Evolutionary conservation across 306 rosid genomes (phyloP).

Genomic region (Dalbergia oliveri): DNA sequence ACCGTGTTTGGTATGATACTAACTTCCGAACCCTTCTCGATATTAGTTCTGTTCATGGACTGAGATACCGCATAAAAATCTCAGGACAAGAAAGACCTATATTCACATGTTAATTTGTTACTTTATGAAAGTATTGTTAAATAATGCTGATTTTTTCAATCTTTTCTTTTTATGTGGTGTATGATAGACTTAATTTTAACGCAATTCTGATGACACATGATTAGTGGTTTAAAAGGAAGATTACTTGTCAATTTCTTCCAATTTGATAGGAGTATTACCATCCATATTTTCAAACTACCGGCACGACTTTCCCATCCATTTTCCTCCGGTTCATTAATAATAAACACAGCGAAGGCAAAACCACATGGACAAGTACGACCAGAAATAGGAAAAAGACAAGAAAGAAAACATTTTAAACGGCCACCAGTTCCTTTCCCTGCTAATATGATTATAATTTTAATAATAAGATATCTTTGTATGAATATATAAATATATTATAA

Average conservation of each 20-base stretch:
- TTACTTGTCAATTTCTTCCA: background rate
- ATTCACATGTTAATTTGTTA: background rate
- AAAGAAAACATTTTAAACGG: background rate
- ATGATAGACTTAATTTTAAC: conserved; percentile 12
- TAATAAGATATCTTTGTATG: too few species aligned
- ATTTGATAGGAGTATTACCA: background rate
- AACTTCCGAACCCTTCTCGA: background rate
- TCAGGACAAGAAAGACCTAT: background rate
- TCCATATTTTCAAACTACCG: background rate
- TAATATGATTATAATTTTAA: background rate
- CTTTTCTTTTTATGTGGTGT: background rate
- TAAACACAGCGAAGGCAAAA: conserved; percentile 2
- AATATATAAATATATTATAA: too few species aligned
- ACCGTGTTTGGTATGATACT: background rate
- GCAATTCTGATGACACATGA: conserved; percentile 6
- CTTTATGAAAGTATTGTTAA: background rate
- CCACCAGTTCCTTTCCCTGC: background rate
- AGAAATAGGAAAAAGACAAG: background rate
- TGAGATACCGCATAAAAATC: conserved; percentile 1
- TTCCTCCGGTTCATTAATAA: background rate
- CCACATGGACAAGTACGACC: conserved; percentile 2
- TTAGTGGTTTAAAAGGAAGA: background rate
- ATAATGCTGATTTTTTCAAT: background rate
- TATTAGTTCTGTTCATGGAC: background rate
- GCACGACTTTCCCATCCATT: background rate